These are phyloP conservation scores for Quercus mongolica DNA, from an alignment of 306 rosid genomes.

Conservation along the genomic window DNA sequence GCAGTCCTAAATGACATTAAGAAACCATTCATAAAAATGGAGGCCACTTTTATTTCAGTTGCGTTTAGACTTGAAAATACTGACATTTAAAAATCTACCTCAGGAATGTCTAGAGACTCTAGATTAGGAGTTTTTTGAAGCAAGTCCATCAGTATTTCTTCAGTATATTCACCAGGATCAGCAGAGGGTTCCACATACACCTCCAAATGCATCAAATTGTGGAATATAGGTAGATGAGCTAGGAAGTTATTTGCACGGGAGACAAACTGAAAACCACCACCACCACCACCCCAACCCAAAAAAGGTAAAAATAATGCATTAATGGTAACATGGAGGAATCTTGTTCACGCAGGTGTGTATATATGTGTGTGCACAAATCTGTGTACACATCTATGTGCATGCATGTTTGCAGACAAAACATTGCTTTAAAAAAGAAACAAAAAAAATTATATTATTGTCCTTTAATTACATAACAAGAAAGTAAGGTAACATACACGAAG, in stretches of 20 bases:
- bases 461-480: too few species aligned
- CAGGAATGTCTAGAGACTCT: conserved; percentile 12
- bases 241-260: not conserved
- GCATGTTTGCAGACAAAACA: not conserved
- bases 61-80: too few species aligned
- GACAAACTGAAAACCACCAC: not conserved
- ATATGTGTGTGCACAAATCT: too few species aligned
- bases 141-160: conserved; percentile 3
- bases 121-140: conserved; percentile 24
- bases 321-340: not conserved
- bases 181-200: not conserved
- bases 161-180: not conserved
- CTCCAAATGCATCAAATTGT: conserved; percentile 12
- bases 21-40: not conserved
- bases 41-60: not conserved
- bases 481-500: too few species aligned
- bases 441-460: too few species aligned
- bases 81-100: not conserved
- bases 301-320: too few species aligned
- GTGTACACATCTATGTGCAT: too few species aligned
- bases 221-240: conserved; percentile 4
- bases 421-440: too few species aligned
- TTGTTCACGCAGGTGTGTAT: not conserved
- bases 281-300: not conserved
- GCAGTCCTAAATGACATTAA: conserved; percentile 3